phyloP scores from a whole-genome alignment of 352 stramenopile species.

The Phytophthora cactorum region DNA sequence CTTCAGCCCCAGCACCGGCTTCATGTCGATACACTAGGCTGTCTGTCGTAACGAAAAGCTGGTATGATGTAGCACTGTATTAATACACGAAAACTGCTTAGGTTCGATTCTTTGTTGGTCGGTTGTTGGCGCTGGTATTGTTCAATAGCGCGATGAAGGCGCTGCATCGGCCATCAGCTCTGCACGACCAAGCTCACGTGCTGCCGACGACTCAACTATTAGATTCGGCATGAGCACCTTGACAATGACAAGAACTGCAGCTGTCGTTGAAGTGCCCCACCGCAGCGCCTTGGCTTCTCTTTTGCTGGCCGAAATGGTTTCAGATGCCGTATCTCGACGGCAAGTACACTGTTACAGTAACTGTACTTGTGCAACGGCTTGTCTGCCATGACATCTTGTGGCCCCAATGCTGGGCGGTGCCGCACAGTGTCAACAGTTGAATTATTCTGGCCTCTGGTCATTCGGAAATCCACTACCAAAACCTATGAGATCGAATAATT shows the following conservation, averaged over 20 bases:
- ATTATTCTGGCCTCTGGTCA: constrained; percentile 12
- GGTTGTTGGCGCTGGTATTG: too few species aligned
- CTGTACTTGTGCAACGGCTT: constrained; percentile 1
- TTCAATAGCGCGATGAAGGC: too few species aligned
- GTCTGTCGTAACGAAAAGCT: neutral
- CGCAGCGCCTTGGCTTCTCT: constrained; percentile 14
- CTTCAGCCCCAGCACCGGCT: neutral
- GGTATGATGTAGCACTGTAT: too few species aligned
- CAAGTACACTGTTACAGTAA: neutral
- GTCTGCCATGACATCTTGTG: constrained; percentile 1
- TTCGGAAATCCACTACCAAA: constrained; percentile 13
- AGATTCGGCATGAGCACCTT: too few species aligned
- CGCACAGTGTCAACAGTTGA: constrained; percentile 6
- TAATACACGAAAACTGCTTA: neutral
- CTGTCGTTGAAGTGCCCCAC: neutral
- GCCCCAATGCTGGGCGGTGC: constrained; percentile 17
- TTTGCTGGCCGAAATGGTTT: constrained; percentile 4
- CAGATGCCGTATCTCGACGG: neutral
- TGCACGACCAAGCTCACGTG: too few species aligned
- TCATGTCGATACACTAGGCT: neutral
- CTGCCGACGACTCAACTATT: too few species aligned
- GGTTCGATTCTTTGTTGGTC: too few species aligned
- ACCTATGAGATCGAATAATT: constrained; percentile 10
- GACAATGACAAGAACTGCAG: neutral
- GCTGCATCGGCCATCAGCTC: too few species aligned